These are phyloP conservation scores for Eleusine coracana DNA, from an alignment of 176 grass and related monocot genomes.

Conservation along the genomic window DNA sequence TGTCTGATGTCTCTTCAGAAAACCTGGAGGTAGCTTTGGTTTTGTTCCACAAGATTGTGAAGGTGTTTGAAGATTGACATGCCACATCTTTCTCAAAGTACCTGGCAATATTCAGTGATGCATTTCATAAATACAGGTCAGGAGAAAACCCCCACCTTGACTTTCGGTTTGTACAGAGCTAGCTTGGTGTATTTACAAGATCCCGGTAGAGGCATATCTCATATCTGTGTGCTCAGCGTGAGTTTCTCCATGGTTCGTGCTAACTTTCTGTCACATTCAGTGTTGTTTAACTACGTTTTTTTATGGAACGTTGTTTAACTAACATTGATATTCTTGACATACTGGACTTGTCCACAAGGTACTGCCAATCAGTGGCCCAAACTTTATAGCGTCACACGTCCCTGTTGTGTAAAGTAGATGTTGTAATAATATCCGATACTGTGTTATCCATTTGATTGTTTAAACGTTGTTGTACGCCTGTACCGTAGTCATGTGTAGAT, in stretches of 20 bases:
- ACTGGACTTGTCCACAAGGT: neutral
- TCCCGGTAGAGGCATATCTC: neutral
- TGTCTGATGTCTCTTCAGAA: neutral
- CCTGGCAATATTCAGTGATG: neutral
- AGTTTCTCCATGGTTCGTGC: neutral
- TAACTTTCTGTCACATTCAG: neutral
- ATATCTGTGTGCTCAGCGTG: neutral
- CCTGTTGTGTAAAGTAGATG: neutral
- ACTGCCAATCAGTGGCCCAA: neutral
- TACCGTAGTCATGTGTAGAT: neutral
- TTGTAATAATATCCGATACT: neutral
- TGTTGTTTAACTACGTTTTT: neutral
- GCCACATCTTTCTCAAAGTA: neutral
- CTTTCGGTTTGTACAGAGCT: constrained; percentile 8
- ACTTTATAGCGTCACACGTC: neutral
- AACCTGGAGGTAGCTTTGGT: constrained; percentile 21
- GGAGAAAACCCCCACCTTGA: neutral
- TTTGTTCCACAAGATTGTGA: constrained; percentile 19
- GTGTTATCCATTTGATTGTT: neutral
- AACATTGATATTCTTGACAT: neutral
- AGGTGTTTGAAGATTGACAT: constrained; percentile 10
- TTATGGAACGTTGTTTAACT: neutral
- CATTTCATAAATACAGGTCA: neutral
- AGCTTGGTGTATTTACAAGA: constrained; percentile 5
- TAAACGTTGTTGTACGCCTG: constrained; percentile 1